Conservation (phyloP, 345 rosid species). For the Corchorus capsularis region DNA sequence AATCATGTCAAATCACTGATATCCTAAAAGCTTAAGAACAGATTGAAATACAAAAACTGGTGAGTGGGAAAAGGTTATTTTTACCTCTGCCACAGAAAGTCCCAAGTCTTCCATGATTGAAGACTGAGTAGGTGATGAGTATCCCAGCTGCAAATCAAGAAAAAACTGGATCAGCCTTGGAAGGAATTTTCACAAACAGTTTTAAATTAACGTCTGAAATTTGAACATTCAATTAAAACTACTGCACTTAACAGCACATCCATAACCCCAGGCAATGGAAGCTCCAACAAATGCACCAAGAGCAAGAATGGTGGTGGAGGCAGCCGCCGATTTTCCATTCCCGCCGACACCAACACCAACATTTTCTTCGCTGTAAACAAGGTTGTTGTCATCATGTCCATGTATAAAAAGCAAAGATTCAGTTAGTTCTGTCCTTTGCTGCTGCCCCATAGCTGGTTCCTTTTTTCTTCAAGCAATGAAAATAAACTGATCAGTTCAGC, state of each 20-base stretch:
- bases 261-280: constrained; percentile 4
- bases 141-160: constrained; percentile 36
- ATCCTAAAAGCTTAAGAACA: too few species aligned
- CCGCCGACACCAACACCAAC: background rate
- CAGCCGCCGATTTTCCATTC: background rate
- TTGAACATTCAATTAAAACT: background rate
- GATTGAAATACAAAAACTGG: too few species aligned
- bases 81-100: constrained; percentile 46
- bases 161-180: background rate
- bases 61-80: background rate
- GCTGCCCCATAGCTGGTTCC: constrained; percentile 2
- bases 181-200: background rate
- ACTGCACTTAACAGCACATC: constrained; percentile 7
- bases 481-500: too few species aligned
- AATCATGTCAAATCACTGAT: too few species aligned
- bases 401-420: background rate
- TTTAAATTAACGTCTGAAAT: background rate
- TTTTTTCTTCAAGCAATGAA: too few species aligned
- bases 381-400: background rate
- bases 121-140: constrained; percentile 46
- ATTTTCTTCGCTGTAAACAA: background rate
- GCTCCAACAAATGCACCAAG: constrained; percentile 12
- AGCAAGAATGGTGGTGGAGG: constrained; percentile 9
- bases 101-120: constrained; percentile 43
- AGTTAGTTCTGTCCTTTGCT: background rate